Evolutionary conservation across 78 protist species (phyloP), one percentile per base, ranked within the genome.

Genomic region (Neovahlkampfia damariscottae): DNA sequence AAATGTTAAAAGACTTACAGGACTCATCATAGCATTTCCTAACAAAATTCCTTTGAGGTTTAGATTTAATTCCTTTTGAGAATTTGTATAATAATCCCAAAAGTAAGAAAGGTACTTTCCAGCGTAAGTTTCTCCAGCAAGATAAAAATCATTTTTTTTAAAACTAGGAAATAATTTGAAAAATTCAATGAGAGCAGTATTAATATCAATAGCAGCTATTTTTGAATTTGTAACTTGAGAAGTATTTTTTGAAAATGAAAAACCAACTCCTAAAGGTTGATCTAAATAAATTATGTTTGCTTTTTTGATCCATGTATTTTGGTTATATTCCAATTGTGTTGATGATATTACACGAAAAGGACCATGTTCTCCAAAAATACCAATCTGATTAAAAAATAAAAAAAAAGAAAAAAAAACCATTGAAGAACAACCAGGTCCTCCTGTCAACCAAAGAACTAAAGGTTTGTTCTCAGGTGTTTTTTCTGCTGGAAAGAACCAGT

Each of bases 401-500:
- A n/a, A n/a, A n/a, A n/a, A n/a, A n/a, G n/a, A n/a, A n/a, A n/a
- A n/a, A 28, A 8, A 3, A 8, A 5, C 3, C 39, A 86, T 76
- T 0, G 71, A 32, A 50, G 39, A 8, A 66, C 83, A 86, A 32
- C 93, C 93, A 1, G 93, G 93, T 28, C 93, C 93, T 1, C 93
- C 93, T 10, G 72, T 83, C 70, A 86, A n/a, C 93, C 93, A 89
- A 31, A 86, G 80, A 10, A 83, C 77, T n/a, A 86, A 41, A 2
- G 93, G 93, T 38, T 82, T 88, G 7, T 30, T 80, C 19, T 68
- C 19, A 0, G 93, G 93, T 2, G 32, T 6, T 74, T 36, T 0
- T 36, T 85, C 84, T 5, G 79, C 30, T 74, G 74, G 88, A 8
- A 86, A 85, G 19, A 82, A 76, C 92, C 92, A 85, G 72, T 72